Evolutionary conservation across 106 monocot genomes (phyloP).

Genomic region (Ottelia alismoides): DNA sequence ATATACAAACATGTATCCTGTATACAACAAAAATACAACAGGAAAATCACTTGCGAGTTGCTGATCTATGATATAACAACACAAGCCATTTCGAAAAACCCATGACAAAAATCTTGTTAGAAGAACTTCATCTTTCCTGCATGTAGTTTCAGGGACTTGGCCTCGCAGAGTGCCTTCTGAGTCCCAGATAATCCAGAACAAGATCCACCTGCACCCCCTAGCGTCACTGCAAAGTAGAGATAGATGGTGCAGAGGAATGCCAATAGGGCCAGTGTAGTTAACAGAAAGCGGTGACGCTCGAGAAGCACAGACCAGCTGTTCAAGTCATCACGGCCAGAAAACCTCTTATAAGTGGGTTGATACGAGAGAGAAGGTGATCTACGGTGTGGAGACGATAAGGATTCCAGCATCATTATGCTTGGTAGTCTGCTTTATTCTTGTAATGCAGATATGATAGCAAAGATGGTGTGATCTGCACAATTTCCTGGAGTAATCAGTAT

Average conservation of each 20-base stretch:
- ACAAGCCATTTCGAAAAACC: too few species aligned
- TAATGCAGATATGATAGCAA: too few species aligned
- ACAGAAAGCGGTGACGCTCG: conserved; percentile 16
- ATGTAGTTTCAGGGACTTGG: conserved; percentile 2
- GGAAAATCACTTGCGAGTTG: too few species aligned
- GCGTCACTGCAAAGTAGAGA: conserved; percentile 25
- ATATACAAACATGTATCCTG: too few species aligned
- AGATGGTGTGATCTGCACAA: background rate
- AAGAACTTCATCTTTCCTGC: conserved; percentile 11
- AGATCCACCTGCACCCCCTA: conserved; percentile 2
- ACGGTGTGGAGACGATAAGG: conserved; percentile 12
- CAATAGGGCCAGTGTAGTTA: conserved; percentile 12
- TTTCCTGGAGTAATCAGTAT: too few species aligned
- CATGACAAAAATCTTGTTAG: too few species aligned
- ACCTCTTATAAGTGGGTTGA: conserved; percentile 6
- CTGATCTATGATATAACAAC: too few species aligned
- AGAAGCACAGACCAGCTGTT: conserved; percentile 12
- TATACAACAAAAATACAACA: too few species aligned
- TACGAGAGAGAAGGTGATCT: conserved; percentile 8
- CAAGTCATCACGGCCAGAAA: background rate
- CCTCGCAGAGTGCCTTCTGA: conserved; percentile 6
- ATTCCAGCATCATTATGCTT: conserved; percentile 20
- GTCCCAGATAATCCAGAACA: conserved; percentile 7
- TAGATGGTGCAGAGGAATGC: conserved; percentile 17
- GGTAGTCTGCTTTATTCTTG: too few species aligned